Percentiles rank a stretch among this genome's conserved stretches.
Conservation (phyloP, 2,329 filamentous ascomycete genomes). For the Phaeosphaeria sp. region DNA sequence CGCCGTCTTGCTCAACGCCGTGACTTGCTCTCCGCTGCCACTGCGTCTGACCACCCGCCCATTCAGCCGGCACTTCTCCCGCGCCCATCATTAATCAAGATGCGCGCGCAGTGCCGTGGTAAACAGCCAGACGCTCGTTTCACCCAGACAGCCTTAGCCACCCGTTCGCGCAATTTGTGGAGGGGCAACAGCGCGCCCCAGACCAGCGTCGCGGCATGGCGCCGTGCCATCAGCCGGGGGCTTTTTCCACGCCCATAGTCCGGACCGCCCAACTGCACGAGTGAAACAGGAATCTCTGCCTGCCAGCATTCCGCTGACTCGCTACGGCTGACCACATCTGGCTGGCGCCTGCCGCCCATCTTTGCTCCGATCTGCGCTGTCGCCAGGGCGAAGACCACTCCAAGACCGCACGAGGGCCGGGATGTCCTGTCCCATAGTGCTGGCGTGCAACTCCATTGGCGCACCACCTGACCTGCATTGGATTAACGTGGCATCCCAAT, state of each 20-base stretch:
- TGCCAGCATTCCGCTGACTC: slow-evolving; percentile 1
- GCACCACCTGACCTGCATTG: slow-evolving; percentile 21
- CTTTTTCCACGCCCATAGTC: slow-evolving; percentile 7
- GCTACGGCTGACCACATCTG: slow-evolving; percentile 2
- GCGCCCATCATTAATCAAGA: slow-evolving; percentile 28
- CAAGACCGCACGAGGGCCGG: slow-evolving; percentile 9
- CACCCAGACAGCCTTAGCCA: slow-evolving; percentile 23
- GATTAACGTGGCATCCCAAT: slow-evolving; percentile 26
- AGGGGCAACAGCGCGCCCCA: slow-evolving; percentile 4
- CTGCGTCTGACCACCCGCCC: slow-evolving; percentile 14
- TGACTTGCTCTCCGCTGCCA: slow-evolving; percentile 5
- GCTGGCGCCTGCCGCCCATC: slow-evolving; percentile 7
- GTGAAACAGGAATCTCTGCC: slow-evolving; percentile 3
- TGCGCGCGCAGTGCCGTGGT: slow-evolving; percentile 21
- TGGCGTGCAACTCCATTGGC: slow-evolving; percentile 15
- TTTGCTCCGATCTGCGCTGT: slow-evolving; percentile 19
- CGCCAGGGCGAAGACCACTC: slow-evolving; percentile 14
- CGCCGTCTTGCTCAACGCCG: neutral
- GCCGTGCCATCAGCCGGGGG: slow-evolving; percentile 2
- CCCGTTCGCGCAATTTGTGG: slow-evolving; percentile 23
- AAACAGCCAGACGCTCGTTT: slow-evolving; percentile 22
- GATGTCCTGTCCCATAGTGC: slow-evolving; percentile 24
- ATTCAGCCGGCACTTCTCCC: slow-evolving; percentile 40
- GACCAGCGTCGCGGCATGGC: slow-evolving; percentile 8
- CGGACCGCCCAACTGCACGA: slow-evolving; percentile 8